Evolutionary conservation across 768 basidiomycete species (phyloP).

Genomic region (Kwoniella sp.): DNA sequence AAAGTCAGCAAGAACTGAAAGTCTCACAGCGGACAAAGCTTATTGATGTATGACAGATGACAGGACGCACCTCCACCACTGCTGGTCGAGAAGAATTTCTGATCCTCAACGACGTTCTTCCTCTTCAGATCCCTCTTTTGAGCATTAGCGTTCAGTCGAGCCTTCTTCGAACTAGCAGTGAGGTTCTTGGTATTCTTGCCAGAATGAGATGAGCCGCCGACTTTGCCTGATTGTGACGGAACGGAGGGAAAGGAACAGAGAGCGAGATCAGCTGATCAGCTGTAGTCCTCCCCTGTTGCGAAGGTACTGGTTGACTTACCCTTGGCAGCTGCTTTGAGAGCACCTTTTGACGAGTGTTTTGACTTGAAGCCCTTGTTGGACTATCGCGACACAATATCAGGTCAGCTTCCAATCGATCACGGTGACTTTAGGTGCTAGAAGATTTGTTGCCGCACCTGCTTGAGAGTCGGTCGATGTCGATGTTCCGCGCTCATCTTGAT

Average conservation of each 20-base stretch:
- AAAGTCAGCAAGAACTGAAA: slow-evolving; percentile 62
- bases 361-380: slow-evolving; percentile 92
- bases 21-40: slow-evolving; percentile 59
- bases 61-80: slow-evolving; percentile 44
- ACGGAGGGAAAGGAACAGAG: no score
- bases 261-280: slow-evolving; percentile 5
- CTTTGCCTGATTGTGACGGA: slow-evolving; percentile 57
- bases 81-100: slow-evolving; percentile 60
- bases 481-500: slow-evolving; percentile 55
- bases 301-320: slow-evolving; percentile 61
- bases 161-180: slow-evolving; percentile 42
- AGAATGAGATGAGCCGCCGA: slow-evolving; percentile 54
- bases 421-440: neutral
- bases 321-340: slow-evolving; percentile 80
- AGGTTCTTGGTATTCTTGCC: slow-evolving; percentile 59
- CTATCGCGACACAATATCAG: slow-evolving; percentile 56
- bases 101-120: slow-evolving; percentile 81
- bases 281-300: neutral
- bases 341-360: slow-evolving; percentile 80
- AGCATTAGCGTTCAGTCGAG: slow-evolving; percentile 50
- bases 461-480: slow-evolving; percentile 78
- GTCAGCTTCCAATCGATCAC: no score
- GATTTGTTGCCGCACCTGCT: slow-evolving; percentile 67
- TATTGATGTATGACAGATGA: no score
- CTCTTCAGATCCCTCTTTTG: slow-evolving; percentile 77